Percentiles rank a stretch among this genome's conserved stretches.
These are phyloP conservation scores for Niebla homalea DNA, from an alignment of 495 filamentous ascomycete species.

Conservation along the genomic window DNA sequence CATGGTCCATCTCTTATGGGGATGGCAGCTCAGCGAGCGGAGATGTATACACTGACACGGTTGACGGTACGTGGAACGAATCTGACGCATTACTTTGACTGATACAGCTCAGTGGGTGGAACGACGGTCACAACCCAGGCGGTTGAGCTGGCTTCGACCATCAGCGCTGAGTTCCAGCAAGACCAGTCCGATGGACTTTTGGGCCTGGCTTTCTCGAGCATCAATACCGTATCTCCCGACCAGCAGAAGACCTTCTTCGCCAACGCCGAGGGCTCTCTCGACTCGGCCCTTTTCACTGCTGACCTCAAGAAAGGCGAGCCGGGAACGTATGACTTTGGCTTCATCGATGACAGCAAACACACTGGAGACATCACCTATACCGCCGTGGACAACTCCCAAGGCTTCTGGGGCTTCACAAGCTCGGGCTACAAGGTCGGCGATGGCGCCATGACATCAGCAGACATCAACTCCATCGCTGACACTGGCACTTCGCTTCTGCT, in stretches of 20 bases:
- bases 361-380: conserved; percentile 51
- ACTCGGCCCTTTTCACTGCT: conserved; percentile 58
- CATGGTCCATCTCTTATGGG: conserved; percentile 52
- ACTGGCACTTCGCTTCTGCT: conserved; percentile 64
- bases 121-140: conserved; percentile 52
- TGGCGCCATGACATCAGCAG: conserved; percentile 17
- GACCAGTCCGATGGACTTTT: conserved; percentile 60
- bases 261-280: conserved; percentile 49
- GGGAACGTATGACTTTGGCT: conserved; percentile 69
- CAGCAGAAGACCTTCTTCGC: conserved; percentile 73
- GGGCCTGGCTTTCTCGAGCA: conserved; percentile 58
- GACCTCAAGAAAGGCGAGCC: conserved; percentile 46
- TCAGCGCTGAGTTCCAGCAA: conserved; percentile 50
- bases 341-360: conserved; percentile 53
- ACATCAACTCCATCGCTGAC: conserved; percentile 27
- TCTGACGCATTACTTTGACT: no score
- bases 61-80: conserved; percentile 28
- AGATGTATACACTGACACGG: conserved; percentile 55
- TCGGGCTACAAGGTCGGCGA: conserved; percentile 42
- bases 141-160: conserved; percentile 53
- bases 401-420: conserved; percentile 67
- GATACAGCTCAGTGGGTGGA: conserved; percentile 38
- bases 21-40: conserved; percentile 57
- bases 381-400: conserved; percentile 45
- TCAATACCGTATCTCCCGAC: conserved; percentile 59